These are phyloP conservation scores for Closterium sp. DNA, from an alignment of 139 green algal species.

Conservation along the genomic window DNA sequence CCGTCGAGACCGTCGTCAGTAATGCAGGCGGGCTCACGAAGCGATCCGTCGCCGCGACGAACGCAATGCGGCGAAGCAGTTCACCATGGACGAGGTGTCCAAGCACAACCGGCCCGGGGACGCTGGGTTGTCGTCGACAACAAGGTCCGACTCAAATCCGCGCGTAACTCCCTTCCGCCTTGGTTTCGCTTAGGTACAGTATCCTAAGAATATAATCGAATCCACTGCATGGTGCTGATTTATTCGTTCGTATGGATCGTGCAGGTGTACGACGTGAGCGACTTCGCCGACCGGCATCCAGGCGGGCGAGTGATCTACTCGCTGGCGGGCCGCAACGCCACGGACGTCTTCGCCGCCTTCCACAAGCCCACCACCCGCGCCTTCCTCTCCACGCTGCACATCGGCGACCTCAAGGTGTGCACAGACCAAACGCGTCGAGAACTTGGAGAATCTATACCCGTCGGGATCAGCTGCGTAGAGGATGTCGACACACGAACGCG, in stretches of 20 bases:
- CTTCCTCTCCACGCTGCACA: slow-evolving; percentile 54
- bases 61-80: slow-evolving; percentile 8
- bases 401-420: slow-evolving; percentile 60
- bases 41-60: neutral
- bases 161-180: neutral
- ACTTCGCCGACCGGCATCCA: slow-evolving; percentile 59
- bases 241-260: neutral
- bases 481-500: neutral
- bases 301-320: slow-evolving; percentile 64
- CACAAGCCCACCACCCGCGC: slow-evolving; percentile 57
- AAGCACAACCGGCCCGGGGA: slow-evolving; percentile 49
- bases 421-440: neutral
- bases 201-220: neutral
- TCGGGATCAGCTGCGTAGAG: neutral
- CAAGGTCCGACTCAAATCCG: slow-evolving; percentile 42
- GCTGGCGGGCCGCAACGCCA: slow-evolving; percentile 66
- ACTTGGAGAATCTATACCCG: neutral
- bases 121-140: slow-evolving; percentile 54
- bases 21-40: neutral
- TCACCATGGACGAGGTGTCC: slow-evolving; percentile 48
- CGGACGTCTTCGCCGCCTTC: slow-evolving; percentile 67
- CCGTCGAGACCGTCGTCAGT: neutral
- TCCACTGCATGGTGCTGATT: neutral
- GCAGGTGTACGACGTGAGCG: slow-evolving; percentile 68
- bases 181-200: neutral